phyloP scores from a whole-genome alignment of 2,329 filamentous ascomycete genomes.

The Xylariales sp. region DNA sequence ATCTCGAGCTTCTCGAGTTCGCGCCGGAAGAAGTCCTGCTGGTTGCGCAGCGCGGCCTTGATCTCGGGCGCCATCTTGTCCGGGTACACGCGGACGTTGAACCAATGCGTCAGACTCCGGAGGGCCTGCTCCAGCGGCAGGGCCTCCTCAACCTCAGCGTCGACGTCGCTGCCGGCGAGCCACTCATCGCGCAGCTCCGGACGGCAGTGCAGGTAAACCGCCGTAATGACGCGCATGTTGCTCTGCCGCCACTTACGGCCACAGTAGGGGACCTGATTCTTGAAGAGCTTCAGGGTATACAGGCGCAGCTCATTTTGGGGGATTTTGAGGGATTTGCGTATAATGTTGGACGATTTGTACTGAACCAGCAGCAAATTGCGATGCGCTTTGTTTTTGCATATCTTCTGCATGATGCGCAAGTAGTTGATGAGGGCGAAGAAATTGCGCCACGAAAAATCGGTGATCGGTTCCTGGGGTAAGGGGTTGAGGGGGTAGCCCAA shows the following conservation, averaged over 20 bases:
- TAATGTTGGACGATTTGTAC: slow-evolving; percentile 93
- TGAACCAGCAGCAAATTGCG: slow-evolving; percentile 92
- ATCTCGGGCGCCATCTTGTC: slow-evolving; percentile 76
- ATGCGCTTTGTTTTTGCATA: slow-evolving; percentile 95
- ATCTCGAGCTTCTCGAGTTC: slow-evolving; percentile 79
- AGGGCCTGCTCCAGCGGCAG: slow-evolving; percentile 92
- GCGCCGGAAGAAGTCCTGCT: slow-evolving; percentile 82
- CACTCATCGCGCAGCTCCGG: slow-evolving; percentile 95
- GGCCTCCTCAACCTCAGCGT: slow-evolving; percentile 92
- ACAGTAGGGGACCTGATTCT: slow-evolving; percentile 97
- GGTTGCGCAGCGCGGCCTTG: slow-evolving; percentile 71
- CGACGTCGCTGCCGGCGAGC: slow-evolving; percentile 90
- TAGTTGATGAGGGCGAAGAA: slow-evolving; percentile 97
- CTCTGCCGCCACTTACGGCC: slow-evolving; percentile 97
- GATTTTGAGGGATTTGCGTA: slow-evolving; percentile 90
- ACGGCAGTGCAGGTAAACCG: slow-evolving; percentile 92
- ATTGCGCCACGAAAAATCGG: slow-evolving; percentile 90
- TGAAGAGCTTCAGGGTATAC: slow-evolving; percentile 98
- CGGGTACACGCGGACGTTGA: slow-evolving; percentile 85
- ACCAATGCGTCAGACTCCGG: slow-evolving; percentile 91
- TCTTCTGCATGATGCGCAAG: slow-evolving; percentile 95
- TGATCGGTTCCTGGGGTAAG: slow-evolving; percentile 80
- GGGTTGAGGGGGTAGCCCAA: slow-evolving; percentile 82
- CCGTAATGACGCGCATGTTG: slow-evolving; percentile 99
- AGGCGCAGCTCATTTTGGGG: slow-evolving; percentile 88